Evolutionary conservation across 1,284 basidiomycete species (phyloP).

Genomic region (Melanopsichium pennsylvanicum): DNA sequence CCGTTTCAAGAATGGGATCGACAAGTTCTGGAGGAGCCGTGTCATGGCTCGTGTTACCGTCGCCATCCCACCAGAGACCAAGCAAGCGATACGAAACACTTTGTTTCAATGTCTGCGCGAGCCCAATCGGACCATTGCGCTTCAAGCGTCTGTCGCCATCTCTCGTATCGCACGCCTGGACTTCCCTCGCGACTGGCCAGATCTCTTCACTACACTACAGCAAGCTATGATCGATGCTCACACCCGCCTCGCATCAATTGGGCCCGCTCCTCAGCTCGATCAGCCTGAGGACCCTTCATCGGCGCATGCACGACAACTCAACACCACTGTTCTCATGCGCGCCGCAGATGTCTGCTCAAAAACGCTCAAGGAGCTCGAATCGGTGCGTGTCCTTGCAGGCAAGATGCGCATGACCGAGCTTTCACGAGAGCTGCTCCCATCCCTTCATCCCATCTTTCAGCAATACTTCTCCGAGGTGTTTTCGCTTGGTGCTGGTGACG

Average conservation of each 20-base stretch:
- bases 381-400: slow-evolving; percentile 59
- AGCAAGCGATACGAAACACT: slow-evolving; percentile 50
- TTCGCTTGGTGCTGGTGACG: slow-evolving; percentile 11
- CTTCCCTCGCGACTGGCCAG: slow-evolving; percentile 61
- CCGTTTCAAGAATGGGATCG: slow-evolving; percentile 64
- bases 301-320: slow-evolving; percentile 21
- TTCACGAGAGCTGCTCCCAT: slow-evolving; percentile 55
- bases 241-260: slow-evolving; percentile 20
- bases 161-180: slow-evolving; percentile 59
- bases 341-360: slow-evolving; percentile 55
- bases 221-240: slow-evolving; percentile 55
- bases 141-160: slow-evolving; percentile 60
- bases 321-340: slow-evolving; percentile 53
- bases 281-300: slow-evolving; percentile 18
- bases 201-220: slow-evolving; percentile 53
- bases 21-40: slow-evolving; percentile 61
- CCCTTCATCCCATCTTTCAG: slow-evolving; percentile 56
- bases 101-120: slow-evolving; percentile 58
- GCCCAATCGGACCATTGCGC: slow-evolving; percentile 53
- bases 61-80: slow-evolving; percentile 51
- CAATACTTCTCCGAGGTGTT: slow-evolving; percentile 59
- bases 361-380: slow-evolving; percentile 60
- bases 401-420: slow-evolving; percentile 64
- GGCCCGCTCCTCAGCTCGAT: slow-evolving; percentile 29
- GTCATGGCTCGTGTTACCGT: slow-evolving; percentile 53